Conservation (phyloP, 2,329 filamentous ascomycete species). For the Ascochyta rabiei region DNA sequence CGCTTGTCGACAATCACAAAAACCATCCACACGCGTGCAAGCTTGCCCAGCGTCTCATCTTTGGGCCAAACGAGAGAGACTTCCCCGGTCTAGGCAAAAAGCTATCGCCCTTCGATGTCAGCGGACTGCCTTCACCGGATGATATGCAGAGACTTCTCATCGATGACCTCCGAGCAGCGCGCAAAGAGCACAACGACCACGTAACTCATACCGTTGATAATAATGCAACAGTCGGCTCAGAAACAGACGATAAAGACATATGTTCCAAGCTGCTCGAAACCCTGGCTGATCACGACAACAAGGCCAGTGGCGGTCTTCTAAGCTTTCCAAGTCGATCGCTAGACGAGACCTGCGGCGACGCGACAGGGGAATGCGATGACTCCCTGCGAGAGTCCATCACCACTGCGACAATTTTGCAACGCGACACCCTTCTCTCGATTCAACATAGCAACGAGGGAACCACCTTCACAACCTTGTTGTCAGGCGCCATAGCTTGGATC, state of each 20-base stretch:
- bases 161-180: not conserved
- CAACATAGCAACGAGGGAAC: slow-evolving; percentile 27
- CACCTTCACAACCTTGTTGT: slow-evolving; percentile 22
- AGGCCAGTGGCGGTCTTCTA: not conserved
- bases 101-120: slow-evolving; percentile 12
- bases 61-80: slow-evolving; percentile 5
- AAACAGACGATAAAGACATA: not conserved
- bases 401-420: slow-evolving; percentile 12
- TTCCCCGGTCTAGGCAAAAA: slow-evolving; percentile 19
- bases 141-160: slow-evolving; percentile 14
- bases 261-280: not conserved
- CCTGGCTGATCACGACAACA: not conserved
- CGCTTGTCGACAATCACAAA: slow-evolving; percentile 16
- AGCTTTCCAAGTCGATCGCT: slow-evolving; percentile 19
- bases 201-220: not conserved
- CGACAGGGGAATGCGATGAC: not conserved
- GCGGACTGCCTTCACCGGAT: slow-evolving; percentile 5
- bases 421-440: slow-evolving; percentile 11
- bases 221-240: not conserved
- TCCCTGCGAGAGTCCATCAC: slow-evolving; percentile 8
- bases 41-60: not conserved
- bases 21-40: slow-evolving; percentile 7
- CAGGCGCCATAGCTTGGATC: slow-evolving; percentile 26
- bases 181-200: not conserved
- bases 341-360: slow-evolving; percentile 7